Evolutionary conservation across 129 eudicot species (phyloP).

Genomic region (Oenanthe sinensis): DNA sequence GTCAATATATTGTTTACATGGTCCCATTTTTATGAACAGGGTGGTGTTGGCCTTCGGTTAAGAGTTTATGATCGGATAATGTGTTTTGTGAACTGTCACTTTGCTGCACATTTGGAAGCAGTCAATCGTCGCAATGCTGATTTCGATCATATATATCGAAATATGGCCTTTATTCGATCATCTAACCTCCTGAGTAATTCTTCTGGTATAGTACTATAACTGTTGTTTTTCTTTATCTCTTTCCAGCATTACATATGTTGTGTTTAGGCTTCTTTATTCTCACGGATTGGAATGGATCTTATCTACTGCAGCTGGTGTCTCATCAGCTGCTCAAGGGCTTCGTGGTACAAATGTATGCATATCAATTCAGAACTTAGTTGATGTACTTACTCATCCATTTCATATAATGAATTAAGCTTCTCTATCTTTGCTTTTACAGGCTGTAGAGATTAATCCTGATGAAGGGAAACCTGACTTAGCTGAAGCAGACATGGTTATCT

Average conservation of each 20-base stretch:
- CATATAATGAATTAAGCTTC: neutral
- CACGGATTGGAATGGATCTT: slow-evolving; percentile 68
- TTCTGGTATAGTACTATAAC: slow-evolving; percentile 78
- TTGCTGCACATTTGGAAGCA: slow-evolving; percentile 99
- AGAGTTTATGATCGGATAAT: slow-evolving; percentile 88
- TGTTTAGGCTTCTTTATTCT: slow-evolving; percentile 63
- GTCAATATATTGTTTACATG: neutral
- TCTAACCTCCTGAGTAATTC: slow-evolving; percentile 47
- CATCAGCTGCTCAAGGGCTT: slow-evolving; percentile 67
- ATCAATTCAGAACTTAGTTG: slow-evolving; percentile 3
- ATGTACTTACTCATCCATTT: neutral
- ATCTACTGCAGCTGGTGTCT: slow-evolving; percentile 75
- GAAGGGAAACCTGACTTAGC: slow-evolving; percentile 89
- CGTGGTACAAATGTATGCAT: slow-evolving; percentile 56
- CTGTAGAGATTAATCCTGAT: slow-evolving; percentile 48
- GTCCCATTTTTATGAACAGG: slow-evolving; percentile 39
- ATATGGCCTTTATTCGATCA: slow-evolving; percentile 58
- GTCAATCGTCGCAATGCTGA: slow-evolving; percentile 84
- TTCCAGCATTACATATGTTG: slow-evolving; percentile 62
- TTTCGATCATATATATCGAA: slow-evolving; percentile 78
- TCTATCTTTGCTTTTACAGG: slow-evolving; percentile 22
- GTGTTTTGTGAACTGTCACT: slow-evolving; percentile 86
- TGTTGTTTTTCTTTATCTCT: slow-evolving; percentile 66
- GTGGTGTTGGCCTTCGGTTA: slow-evolving; percentile 94
- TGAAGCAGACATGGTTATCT: slow-evolving; percentile 88